Evolutionary conservation across 1,284 basidiomycete genomes (phyloP).

Genomic region (Sporisorium reilianum): DNA sequence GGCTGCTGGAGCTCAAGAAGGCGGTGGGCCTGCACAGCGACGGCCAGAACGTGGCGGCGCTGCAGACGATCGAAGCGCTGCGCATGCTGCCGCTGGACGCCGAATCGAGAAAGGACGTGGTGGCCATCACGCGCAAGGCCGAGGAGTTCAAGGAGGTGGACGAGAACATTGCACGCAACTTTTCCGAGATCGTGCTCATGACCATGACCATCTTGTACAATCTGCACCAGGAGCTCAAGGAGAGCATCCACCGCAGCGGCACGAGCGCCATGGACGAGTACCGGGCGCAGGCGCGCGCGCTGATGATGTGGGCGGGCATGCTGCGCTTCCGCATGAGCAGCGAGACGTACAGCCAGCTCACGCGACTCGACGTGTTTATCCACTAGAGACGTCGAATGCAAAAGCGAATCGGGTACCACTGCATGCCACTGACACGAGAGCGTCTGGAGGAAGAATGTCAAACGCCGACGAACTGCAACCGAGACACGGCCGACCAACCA

Average conservation of each 20-base stretch:
- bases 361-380: constrained; percentile 64
- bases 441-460: too few species aligned
- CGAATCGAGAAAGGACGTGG: constrained; percentile 75
- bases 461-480: not conserved
- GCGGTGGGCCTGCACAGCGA: constrained; percentile 82
- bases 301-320: constrained; percentile 69
- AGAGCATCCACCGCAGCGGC: constrained; percentile 55
- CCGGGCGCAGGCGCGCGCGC: constrained; percentile 61
- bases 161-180: constrained; percentile 83
- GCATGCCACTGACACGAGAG: not conserved
- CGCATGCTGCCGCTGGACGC: constrained; percentile 87
- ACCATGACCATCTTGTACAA: constrained; percentile 91
- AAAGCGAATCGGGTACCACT: not conserved
- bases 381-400: constrained; percentile 6
- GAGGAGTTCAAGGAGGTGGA: constrained; percentile 93
- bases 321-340: constrained; percentile 68
- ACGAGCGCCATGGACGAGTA: constrained; percentile 61
- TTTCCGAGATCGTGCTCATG: constrained; percentile 87
- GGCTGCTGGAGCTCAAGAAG: constrained; percentile 83
- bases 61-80: constrained; percentile 89
- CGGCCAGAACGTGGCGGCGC: constrained; percentile 80
- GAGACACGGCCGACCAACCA: not conserved
- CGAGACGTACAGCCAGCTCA: constrained; percentile 68
- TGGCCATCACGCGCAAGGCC: constrained; percentile 84
- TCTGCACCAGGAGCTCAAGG: constrained; percentile 64